Base-by-base conservation (phyloP, 2,329 filamentous ascomycete species). In the Neofusicoccum parvum region DNA sequence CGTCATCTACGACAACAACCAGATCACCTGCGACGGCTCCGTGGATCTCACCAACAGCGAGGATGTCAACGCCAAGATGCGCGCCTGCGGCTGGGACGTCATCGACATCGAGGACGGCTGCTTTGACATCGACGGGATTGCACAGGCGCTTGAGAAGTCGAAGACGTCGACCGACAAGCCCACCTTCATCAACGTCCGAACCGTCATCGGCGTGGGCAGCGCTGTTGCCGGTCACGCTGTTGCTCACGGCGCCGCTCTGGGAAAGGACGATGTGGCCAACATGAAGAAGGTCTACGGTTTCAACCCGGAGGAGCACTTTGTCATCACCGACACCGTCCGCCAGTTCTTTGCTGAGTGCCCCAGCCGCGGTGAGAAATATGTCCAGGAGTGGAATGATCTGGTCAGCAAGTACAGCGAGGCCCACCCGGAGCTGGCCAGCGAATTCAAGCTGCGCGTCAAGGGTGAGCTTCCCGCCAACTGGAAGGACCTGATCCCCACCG, bases 1-100 rank as follows among this genome's bases (percentile, higher is more conserved):
- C 3, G 74, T 88, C 32, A 83, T 87, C 53, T 88, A 88, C 68
- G 86, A 88, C 68, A 87, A 88, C 73, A 87, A 88, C 72, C 82
- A 86, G 69, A 78, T 88, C 54, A 87, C 85, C 5, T 87, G 85
- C 69, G 86, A 87, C 65, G 86, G 86, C 1, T 81, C 80, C 2
- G 80, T 87, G 2, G 84, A 87, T 71, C 75, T 82, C 48, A 80
- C 80, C 2, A 86, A 85, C 67, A 84, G 80, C 0, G 85, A 88
- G 69, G 84, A 87, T 51, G 77, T 86, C 69, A 86, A 87, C 65
- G 73, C 78, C 6, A 88, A 87, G 74, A 87, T 87, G 85, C 75
- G 79, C 5, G 85, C 85, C 6, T 83, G 79, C 39, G 83, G 84
- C 3, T 88, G 84, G 83, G 70, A 86, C 20, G 84, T 87, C 1